Conservation (phyloP, 202 grass and related monocot genomes). For the Panicum virgatum region DNA sequence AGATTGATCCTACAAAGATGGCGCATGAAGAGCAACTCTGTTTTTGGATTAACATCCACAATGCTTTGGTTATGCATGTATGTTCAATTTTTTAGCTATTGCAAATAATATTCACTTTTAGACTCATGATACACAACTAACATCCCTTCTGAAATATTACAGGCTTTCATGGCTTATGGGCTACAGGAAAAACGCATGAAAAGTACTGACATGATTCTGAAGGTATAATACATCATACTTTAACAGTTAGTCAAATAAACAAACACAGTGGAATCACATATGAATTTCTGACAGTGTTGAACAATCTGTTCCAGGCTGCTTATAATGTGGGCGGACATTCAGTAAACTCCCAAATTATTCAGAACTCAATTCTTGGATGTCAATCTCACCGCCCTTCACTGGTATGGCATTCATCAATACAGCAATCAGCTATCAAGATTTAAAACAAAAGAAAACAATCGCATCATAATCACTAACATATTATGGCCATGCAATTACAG, state of each 20-base stretch:
- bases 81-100: constrained; percentile 9
- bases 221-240: constrained; percentile 49
- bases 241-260: not conserved
- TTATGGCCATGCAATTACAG: constrained; percentile 38
- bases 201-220: constrained; percentile 76
- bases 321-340: constrained; percentile 92
- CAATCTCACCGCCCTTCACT: constrained; percentile 77
- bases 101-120: constrained; percentile 24
- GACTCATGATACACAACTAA: constrained; percentile 24
- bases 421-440: constrained; percentile 3
- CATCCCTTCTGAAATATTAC: constrained; percentile 37
- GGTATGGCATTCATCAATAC: constrained; percentile 49
- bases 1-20: constrained; percentile 88
- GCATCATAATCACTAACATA: constrained; percentile 31
- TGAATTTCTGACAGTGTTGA: constrained; percentile 26
- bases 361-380: constrained; percentile 91
- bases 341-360: constrained; percentile 80
- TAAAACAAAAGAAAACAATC: not conserved
- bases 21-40: constrained; percentile 72
- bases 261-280: not conserved
- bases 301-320: constrained; percentile 65
- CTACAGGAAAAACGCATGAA: constrained; percentile 87
- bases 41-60: constrained; percentile 99
- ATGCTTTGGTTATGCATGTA: constrained; percentile 99
- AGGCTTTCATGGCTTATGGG: constrained; percentile 97